Evolutionary conservation across 768 basidiomycete genomes (phyloP).

Genomic region (Mycena olivaceomarginata): DNA sequence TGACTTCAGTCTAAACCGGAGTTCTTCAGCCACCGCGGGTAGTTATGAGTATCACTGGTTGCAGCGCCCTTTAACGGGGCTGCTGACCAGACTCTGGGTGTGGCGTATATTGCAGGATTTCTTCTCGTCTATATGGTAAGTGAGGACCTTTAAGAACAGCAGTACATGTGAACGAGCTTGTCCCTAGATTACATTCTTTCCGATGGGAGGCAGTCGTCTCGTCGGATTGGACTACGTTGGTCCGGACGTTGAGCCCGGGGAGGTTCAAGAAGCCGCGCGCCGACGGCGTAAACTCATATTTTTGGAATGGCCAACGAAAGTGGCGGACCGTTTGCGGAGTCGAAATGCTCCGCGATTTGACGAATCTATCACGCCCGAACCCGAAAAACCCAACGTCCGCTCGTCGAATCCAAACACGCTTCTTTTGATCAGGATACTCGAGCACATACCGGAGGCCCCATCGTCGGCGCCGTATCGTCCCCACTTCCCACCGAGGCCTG

Average conservation of each 20-base stretch:
- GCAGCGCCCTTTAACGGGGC: constrained; percentile 76
- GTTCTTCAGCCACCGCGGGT: constrained; percentile 74
- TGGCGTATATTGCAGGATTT: constrained; percentile 81
- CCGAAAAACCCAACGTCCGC: constrained; percentile 32
- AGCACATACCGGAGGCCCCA: neutral
- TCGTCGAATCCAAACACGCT: constrained; percentile 18
- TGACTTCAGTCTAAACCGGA: neutral
- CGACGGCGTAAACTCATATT: constrained; percentile 28
- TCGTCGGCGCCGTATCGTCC: neutral
- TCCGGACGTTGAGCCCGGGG: constrained; percentile 76
- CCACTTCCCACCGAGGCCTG: constrained; percentile 4
- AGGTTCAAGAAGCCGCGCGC: constrained; percentile 67
- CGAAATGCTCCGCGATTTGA: neutral
- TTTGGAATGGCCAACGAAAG: constrained; percentile 21
- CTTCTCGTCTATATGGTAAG: constrained; percentile 76
- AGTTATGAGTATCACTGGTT: constrained; percentile 75
- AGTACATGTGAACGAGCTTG: neutral
- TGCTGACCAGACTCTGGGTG: constrained; percentile 75
- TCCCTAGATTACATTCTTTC: constrained; percentile 77
- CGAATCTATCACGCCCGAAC: neutral
- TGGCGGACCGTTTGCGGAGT: neutral
- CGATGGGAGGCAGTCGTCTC: constrained; percentile 73
- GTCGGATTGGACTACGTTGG: constrained; percentile 80
- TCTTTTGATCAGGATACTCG: constrained; percentile 14
- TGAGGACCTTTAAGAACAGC: constrained; percentile 14